These are phyloP conservation scores for Trichophyton rubrum DNA, from an alignment of 2,329 filamentous ascomycete genomes.

Conservation along the genomic window DNA sequence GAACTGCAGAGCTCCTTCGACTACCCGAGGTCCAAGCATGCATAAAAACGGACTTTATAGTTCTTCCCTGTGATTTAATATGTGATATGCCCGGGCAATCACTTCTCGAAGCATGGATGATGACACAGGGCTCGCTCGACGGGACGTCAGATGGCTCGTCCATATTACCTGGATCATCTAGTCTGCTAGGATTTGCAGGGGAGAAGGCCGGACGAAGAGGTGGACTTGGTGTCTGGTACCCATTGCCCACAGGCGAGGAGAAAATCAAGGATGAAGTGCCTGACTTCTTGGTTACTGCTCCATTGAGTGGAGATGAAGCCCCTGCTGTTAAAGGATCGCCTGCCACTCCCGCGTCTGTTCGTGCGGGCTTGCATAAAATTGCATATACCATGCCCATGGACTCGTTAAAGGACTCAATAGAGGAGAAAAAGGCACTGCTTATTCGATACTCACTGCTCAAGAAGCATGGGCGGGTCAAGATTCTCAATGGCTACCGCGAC, in stretches of 20 bases:
- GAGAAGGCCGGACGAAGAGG: conserved; percentile 54
- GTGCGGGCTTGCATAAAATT: conserved; percentile 59
- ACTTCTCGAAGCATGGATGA: conserved; percentile 84
- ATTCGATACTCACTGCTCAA: conserved; percentile 64
- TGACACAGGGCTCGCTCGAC: conserved; percentile 58
- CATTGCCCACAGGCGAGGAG: conserved; percentile 55
- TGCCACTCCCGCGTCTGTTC: conserved; percentile 47
- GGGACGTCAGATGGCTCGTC: conserved; percentile 43
- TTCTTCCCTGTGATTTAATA: conserved; percentile 85
- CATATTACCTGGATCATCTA: conserved; percentile 23
- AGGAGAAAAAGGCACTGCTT: conserved; percentile 54
- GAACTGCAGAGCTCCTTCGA: conserved; percentile 77
- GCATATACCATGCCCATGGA: conserved; percentile 83
- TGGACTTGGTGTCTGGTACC: conserved; percentile 81
- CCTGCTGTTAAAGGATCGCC: conserved; percentile 38
- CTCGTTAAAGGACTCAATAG: conserved; percentile 70
- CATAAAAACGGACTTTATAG: conserved; percentile 74
- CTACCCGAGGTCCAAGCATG: conserved; percentile 67
- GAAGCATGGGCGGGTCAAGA: conserved; percentile 61
- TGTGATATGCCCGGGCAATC: conserved; percentile 77
- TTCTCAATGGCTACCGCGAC: conserved; percentile 75
- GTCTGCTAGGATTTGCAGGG: conserved; percentile 39
- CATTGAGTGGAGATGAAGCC: conserved; percentile 43
- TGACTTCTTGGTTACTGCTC: conserved; percentile 73
- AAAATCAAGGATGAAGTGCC: conserved; percentile 82